Conservation (phyloP, 2,329 filamentous ascomycete genomes). For the Sporothrix schenckii region DNA sequence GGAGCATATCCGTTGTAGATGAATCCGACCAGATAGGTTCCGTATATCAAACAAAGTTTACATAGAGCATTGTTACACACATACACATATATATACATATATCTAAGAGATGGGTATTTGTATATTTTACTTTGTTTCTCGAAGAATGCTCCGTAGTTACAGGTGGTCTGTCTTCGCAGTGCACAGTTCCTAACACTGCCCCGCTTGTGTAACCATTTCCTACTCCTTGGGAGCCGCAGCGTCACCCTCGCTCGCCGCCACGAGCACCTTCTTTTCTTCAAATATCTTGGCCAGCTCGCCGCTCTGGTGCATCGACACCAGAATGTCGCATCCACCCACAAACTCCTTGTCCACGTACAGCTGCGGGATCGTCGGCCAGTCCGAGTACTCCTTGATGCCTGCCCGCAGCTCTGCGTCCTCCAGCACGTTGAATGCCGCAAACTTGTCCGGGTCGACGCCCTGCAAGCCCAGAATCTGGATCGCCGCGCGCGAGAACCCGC, state of each 20-base stretch:
- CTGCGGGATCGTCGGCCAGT: slow-evolving; percentile 98
- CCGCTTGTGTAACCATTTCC: background rate
- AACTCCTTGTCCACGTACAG: slow-evolving; percentile 96
- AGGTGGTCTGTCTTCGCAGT: slow-evolving; percentile 2
- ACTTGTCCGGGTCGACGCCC: slow-evolving; percentile 92
- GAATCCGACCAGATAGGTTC: background rate
- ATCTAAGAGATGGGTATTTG: slow-evolving; percentile 23
- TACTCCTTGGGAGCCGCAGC: slow-evolving; percentile 43
- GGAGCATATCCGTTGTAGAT: slow-evolving; percentile 58
- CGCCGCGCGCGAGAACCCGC: slow-evolving; percentile 86
- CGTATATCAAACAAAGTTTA: background rate
- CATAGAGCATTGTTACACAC: background rate
- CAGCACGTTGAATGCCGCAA: slow-evolving; percentile 96
- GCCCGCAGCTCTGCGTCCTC: slow-evolving; percentile 85
- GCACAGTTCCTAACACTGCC: background rate
- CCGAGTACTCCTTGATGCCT: slow-evolving; percentile 98
- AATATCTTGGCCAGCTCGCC: slow-evolving; percentile 89
- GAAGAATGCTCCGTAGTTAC: background rate
- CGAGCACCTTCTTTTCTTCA: slow-evolving; percentile 87
- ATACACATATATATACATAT: background rate
- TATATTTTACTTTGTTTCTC: background rate
- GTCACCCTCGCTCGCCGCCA: slow-evolving; percentile 54
- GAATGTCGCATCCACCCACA: slow-evolving; percentile 94
- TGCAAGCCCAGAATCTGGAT: slow-evolving; percentile 95
- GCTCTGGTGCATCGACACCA: slow-evolving; percentile 96